A percentile compares a stretch with the other conserved stretches of the same genome.
Evolutionary conservation across 176 grass and related monocot genomes (phyloP).

Genomic region (Paspalum notatum): DNA sequence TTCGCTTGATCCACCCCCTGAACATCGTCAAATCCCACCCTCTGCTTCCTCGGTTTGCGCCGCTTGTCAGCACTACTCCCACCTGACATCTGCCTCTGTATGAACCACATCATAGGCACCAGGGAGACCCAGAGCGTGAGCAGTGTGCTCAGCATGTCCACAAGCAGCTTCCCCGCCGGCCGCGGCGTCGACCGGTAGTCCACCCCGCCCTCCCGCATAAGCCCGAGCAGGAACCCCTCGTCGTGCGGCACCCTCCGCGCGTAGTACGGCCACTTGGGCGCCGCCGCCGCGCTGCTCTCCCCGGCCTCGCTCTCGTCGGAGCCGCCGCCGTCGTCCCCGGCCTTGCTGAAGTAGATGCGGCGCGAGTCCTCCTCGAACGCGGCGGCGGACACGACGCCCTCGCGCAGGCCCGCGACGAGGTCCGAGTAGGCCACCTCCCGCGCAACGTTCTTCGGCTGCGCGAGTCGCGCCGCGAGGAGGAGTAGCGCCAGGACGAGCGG

Average conservation of each 20-base stretch:
- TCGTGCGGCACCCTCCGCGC: slow-evolving; percentile 82
- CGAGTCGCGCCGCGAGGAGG: slow-evolving; percentile 53
- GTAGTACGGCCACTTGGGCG: slow-evolving; percentile 59
- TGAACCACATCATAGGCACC: slow-evolving; percentile 91
- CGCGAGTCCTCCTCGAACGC: slow-evolving; percentile 89
- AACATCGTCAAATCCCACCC: slow-evolving; percentile 75
- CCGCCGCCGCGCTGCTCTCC: background rate
- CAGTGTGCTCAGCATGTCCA: slow-evolving; percentile 70
- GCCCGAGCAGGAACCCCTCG: slow-evolving; percentile 78
- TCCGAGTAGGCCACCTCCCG: slow-evolving; percentile 81
- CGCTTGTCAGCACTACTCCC: slow-evolving; percentile 49
- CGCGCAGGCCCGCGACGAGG: slow-evolving; percentile 62
- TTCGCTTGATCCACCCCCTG: slow-evolving; percentile 89
- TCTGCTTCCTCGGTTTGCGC: slow-evolving; percentile 53
- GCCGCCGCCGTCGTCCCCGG: slow-evolving; percentile 9
- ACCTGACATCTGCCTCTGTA: slow-evolving; percentile 80
- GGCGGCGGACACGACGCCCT: slow-evolving; percentile 50
- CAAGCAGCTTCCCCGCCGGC: slow-evolving; percentile 56
- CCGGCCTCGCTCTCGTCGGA: slow-evolving; percentile 25
- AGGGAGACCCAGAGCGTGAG: slow-evolving; percentile 80
- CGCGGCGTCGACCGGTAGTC: slow-evolving; percentile 72
- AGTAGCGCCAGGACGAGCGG: slow-evolving; percentile 51
- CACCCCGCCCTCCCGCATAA: slow-evolving; percentile 74
- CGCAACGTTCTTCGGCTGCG: slow-evolving; percentile 55
- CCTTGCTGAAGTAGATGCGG: slow-evolving; percentile 77